A percentile compares a stretch with the other conserved stretches of the same genome.
phyloP scores from a whole-genome alignment of 2,329 filamentous ascomycete genomes.

The Arachnopeziza araneosa region DNA sequence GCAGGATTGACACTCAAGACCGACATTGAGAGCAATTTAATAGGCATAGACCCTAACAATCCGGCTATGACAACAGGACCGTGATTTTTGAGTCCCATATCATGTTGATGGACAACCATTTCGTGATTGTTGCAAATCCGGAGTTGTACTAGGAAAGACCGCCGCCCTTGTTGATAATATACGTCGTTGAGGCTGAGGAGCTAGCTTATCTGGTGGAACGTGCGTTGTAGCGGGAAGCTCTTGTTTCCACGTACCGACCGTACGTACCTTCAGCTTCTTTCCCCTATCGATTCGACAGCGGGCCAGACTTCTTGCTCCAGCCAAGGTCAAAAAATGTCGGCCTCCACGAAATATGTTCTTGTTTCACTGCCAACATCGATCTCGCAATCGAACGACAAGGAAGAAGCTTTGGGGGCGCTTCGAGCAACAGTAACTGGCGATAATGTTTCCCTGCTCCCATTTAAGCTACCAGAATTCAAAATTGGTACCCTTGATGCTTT shows the following conservation, averaged over 20 bases:
- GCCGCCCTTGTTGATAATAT: no score
- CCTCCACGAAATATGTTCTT: constrained; percentile 65
- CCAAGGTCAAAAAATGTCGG: constrained; percentile 19
- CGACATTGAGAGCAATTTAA: no score
- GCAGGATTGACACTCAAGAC: no score
- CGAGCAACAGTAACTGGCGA: constrained; percentile 67
- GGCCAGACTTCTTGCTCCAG: neutral
- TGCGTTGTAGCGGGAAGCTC: neutral
- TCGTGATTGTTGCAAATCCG: no score
- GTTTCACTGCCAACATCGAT: constrained; percentile 87
- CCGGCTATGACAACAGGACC: no score
- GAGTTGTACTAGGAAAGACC: no score
- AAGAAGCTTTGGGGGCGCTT: constrained; percentile 75
- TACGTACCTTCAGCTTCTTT: neutral
- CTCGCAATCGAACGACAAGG: constrained; percentile 71
- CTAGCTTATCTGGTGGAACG: no score
- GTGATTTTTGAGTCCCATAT: no score
- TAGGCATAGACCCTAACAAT: no score
- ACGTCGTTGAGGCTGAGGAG: no score
- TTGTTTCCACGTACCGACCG: neutral
- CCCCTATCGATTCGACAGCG: no score
- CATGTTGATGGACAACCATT: no score
- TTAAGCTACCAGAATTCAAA: constrained; percentile 90
- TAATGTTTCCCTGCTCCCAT: constrained; percentile 69
- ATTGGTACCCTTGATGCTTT: constrained; percentile 93